Evolutionary conservation across 441 rosid species (phyloP), one percentile per base, ranked within the genome.

Genomic region (Adansonia rubrostipa): DNA sequence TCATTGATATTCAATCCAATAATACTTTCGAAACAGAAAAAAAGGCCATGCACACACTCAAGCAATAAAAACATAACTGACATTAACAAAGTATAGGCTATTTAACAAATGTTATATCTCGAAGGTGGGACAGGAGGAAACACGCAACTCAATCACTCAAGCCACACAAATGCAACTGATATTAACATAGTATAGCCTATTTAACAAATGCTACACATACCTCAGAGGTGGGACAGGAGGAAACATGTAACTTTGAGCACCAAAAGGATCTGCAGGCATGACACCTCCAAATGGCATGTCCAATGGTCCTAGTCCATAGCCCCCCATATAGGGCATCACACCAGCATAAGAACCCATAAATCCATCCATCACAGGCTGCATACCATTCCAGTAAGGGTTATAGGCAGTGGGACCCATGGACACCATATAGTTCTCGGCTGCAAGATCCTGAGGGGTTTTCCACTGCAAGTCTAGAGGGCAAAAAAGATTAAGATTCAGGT

Each of bases 301-400:
- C 60, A 91, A 14, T 48, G 92, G 97, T 44, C 91, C 87, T 51
- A 89, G 40, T 77, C 92, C 95, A 82, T 93, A 96, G 79, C 93
- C 60, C 51, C 92, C 92, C 94, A 89, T 90, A 67, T 88, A 89
- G 22, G 96, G 94, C 93, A 92, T 88, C n/a, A 85, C 86, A 70
- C 88, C 88, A 45, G 82, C 84, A 84, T 85, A 95, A 74, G 96
- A 93, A 83, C 91, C 89, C 85, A 86, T 71, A 70, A 84, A 93
- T 3, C 92, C 91, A 78, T 95, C 97, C 90, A 91, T 86, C 80
- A 92, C 98, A 3, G 97, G 92, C 72, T 92, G 98, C 88, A 91
- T 87, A 77, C 98, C 96, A 61, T 66, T 83, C 94, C 96, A 93
- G 82, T 84, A 97, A 71, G 93, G 98, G 79, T 91, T 92, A 83